Conservation (phyloP, 2,329 filamentous ascomycete species). For the Paecilomyces formosus region DNA sequence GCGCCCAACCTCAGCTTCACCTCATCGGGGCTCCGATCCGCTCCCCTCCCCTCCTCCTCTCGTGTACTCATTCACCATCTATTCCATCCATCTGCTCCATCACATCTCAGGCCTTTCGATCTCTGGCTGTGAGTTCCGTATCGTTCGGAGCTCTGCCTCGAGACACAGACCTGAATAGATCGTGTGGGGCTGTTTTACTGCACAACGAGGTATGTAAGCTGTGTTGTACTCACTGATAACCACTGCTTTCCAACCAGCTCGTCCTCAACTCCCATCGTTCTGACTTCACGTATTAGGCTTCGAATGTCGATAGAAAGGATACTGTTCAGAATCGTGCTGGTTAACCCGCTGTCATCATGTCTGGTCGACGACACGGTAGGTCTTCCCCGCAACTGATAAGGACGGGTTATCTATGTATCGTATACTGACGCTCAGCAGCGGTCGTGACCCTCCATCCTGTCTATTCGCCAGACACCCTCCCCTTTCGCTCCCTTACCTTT, state of each 20-base stretch:
- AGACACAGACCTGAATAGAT: not conserved
- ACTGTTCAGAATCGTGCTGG: not conserved
- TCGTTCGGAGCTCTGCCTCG: not conserved
- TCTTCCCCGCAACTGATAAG: not conserved
- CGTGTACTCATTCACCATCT: not conserved
- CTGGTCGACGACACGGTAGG: conserved; percentile 6
- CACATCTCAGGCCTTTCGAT: not conserved
- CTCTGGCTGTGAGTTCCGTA: not conserved
- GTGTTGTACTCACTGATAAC: not conserved
- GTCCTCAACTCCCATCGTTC: not conserved
- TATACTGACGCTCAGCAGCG: conserved; percentile 16
- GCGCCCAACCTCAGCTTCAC: not conserved
- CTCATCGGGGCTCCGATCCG: not conserved
- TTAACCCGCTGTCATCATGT: conserved; percentile 3
- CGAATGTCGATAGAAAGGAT: not conserved
- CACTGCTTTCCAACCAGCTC: not conserved
- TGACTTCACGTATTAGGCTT: not conserved
- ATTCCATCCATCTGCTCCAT: not conserved
- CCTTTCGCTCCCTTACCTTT: conserved; percentile 27
- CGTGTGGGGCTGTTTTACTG: not conserved
- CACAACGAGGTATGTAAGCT: not conserved
- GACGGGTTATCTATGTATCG: not conserved
- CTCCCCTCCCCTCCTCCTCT: not conserved
- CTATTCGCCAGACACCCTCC: conserved; percentile 14
- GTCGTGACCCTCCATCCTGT: conserved; percentile 25